A percentile compares a stretch with the other conserved stretches of the same genome.
Conservation (phyloP, 176 grass and related monocot species). For the Elaeis guineensis region DNA sequence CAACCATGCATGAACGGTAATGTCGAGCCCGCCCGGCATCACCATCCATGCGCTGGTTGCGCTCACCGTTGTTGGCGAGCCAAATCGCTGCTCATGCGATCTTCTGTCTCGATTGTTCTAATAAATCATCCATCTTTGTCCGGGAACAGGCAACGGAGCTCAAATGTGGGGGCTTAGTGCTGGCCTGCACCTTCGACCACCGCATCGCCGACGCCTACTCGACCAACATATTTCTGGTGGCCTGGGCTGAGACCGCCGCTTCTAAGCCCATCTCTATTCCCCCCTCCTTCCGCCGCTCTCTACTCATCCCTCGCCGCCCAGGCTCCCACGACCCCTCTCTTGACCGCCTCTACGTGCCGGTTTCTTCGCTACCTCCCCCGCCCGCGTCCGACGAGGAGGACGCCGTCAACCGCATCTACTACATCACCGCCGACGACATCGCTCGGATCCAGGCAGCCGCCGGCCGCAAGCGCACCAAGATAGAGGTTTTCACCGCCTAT, state of each 20-base stretch:
- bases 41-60: too few species aligned
- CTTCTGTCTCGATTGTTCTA: too few species aligned
- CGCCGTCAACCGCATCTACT: slow-evolving; percentile 54
- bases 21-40: too few species aligned
- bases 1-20: too few species aligned
- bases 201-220: slow-evolving; percentile 85
- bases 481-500: slow-evolving; percentile 59
- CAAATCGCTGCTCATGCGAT: too few species aligned
- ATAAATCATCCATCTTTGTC: neutral
- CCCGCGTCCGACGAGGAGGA: neutral
- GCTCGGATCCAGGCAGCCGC: slow-evolving; percentile 18
- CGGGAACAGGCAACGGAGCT: slow-evolving; percentile 39
- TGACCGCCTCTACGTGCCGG: slow-evolving; percentile 35
- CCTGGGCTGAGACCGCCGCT: slow-evolving; percentile 36
- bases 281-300: slow-evolving; percentile 38
- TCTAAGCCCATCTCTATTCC: neutral
- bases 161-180: slow-evolving; percentile 42
- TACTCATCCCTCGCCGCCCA: slow-evolving; percentile 36
- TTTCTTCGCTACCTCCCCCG: slow-evolving; percentile 25
- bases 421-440: slow-evolving; percentile 32
- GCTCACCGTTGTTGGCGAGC: too few species aligned
- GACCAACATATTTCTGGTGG: slow-evolving; percentile 70
- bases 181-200: slow-evolving; percentile 79
- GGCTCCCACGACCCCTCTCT: slow-evolving; percentile 10
- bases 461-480: slow-evolving; percentile 30